Evolutionary conservation across 1,139 yeast species (phyloP), one percentile per base, ranked within the genome.

Genomic region (Groenewaldozyma auringiensis): DNA sequence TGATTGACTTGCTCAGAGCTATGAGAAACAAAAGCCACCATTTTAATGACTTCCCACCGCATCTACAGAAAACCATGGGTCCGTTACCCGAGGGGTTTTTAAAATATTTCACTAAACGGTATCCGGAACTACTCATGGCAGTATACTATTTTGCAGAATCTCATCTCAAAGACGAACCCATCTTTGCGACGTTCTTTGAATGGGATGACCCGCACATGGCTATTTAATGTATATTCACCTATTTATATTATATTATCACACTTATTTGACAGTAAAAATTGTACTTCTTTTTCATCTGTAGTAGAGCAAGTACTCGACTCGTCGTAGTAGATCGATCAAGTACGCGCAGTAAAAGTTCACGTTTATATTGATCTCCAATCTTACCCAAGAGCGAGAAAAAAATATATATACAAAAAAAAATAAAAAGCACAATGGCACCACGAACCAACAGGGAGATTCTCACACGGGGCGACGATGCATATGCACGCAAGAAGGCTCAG

Each of bases 1-100:
- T 92, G 42, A 78, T 87, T 79, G 98, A 94, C 62, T 68, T 92
- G 47, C 67, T 92, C 47, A 72, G 99, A 51, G 96, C 96, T 0
- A 68, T 92, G 56, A 73, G 99, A 55, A 92, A 92, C 68, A 92
- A 92, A 63, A 81, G 84, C 61, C 96, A 87, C 62, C 99, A 92
- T 64, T 92, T 76, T 63, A 87, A 87, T 64, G 98, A 94, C 60
- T 68, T 89, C 64, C 95, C 96, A 1, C 71, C 68, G 3, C 72
- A 68, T 18, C 68, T 89, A 46, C 60, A 63, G 48, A 63, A 56
- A 52, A 65, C 76, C 47, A 83, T 92, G 79, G 82, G 86, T 20
- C 83, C 94, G 0, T 67, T 86, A 29, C 96, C 97, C 0, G 78
- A 78, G 46, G 95, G 94, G 1, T 92, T 85, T 62, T 83, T 87